A percentile compares a stretch with the other conserved stretches of the same genome.
phyloP scores from a whole-genome alignment of 306 rosid species.

The Quillaja saponaria region DNA sequence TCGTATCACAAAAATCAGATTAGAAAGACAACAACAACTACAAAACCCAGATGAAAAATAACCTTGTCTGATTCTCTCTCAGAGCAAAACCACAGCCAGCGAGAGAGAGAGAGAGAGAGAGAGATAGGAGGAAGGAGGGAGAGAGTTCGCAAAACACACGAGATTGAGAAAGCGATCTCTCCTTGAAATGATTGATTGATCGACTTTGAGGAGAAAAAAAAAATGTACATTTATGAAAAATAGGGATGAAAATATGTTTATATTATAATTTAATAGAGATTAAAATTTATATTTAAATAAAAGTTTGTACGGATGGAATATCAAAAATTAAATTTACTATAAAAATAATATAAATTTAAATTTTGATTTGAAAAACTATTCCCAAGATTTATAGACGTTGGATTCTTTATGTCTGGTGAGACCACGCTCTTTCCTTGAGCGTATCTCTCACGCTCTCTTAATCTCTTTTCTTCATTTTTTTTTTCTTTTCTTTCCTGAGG shows the following conservation, averaged over 20 bases:
- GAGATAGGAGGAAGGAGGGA: constrained; percentile 24
- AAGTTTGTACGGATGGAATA: too few relatives aligned
- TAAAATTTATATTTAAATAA: constrained; percentile 14
- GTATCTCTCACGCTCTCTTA: too few relatives aligned
- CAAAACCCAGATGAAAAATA: constrained; percentile 36
- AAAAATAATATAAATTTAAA: constrained; percentile 23
- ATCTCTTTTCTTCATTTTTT: too few relatives aligned
- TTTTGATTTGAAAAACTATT: constrained; percentile 37
- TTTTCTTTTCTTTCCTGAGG: too few relatives aligned
- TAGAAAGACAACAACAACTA: not conserved
- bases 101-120: constrained; percentile 27
- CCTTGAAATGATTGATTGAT: constrained; percentile 61
- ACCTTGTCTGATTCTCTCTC: constrained; percentile 35
- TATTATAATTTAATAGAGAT: not conserved
- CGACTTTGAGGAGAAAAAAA: constrained; percentile 35
- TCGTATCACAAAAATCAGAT: constrained; percentile 4
- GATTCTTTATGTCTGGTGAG: constrained; percentile 26
- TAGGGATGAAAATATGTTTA: constrained; percentile 13
- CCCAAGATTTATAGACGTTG: constrained; percentile 42
- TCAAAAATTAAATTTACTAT: not conserved
- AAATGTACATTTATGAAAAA: not conserved
- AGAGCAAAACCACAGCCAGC: constrained; percentile 24
- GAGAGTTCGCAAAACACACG: not conserved
- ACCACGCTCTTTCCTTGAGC: constrained; percentile 16
- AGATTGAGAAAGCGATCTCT: constrained; percentile 40